Percentiles rank a stretch among this genome's conserved stretches.
Conservation (phyloP, 495 filamentous ascomycete genomes). For the Daldinia caldariorum region DNA sequence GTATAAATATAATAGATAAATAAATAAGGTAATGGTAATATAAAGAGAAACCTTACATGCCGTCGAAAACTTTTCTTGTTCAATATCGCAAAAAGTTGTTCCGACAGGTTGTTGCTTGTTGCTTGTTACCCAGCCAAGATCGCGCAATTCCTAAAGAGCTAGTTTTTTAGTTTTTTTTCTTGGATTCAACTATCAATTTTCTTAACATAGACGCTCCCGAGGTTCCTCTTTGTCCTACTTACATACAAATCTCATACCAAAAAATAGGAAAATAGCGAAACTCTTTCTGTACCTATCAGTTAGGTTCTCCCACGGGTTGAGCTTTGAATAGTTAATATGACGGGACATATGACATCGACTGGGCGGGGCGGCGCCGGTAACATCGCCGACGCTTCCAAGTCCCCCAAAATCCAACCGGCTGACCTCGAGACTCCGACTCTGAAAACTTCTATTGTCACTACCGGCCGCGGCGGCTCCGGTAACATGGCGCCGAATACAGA, state of each 20-base stretch:
- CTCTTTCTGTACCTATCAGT: neutral
- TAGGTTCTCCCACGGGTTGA: neutral
- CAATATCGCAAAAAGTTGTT: conserved; percentile 16
- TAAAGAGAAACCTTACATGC: conserved; percentile 7
- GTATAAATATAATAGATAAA: neutral
- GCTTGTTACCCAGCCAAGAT: conserved; percentile 20
- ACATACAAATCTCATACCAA: neutral
- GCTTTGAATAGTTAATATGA: conserved; percentile 38
- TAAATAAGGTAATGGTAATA: neutral
- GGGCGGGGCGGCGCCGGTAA: conserved; percentile 75
- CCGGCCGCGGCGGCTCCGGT: conserved; percentile 70
- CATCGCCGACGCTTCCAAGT: conserved; percentile 68
- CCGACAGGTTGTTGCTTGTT: neutral
- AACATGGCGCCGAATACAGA: conserved; percentile 79
- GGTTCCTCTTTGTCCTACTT: neutral
- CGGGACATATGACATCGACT: conserved; percentile 52
- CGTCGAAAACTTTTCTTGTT: conserved; percentile 14
- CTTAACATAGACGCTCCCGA: no score
- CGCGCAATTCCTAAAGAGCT: conserved; percentile 23
- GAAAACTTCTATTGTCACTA: conserved; percentile 84
- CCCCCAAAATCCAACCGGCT: conserved; percentile 57
- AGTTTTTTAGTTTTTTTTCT: neutral
- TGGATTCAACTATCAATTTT: no score
- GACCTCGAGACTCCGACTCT: conserved; percentile 84
- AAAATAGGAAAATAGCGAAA: no score